A percentile compares a stretch with the other conserved stretches of the same genome.
These are phyloP conservation scores for Echinochloa phyllopogon DNA, from an alignment of 176 grass and related monocot species.

Conservation along the genomic window DNA sequence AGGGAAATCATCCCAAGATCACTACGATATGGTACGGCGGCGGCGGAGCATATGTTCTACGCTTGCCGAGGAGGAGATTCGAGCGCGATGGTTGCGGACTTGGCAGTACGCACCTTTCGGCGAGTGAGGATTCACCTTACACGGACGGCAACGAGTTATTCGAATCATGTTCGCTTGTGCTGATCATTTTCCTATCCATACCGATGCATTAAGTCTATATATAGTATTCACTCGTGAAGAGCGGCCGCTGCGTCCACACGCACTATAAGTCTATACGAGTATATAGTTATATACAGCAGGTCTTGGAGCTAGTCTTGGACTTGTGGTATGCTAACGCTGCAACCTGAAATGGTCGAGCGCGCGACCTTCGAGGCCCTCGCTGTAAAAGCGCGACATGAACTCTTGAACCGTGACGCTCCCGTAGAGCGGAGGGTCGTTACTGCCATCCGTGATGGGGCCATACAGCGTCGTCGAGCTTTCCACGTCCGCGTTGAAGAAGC, in stretches of 20 bases:
- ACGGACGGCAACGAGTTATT: background rate
- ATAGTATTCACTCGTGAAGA: too few species aligned
- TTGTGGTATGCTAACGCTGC: background rate
- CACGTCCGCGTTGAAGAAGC: constrained; percentile 8
- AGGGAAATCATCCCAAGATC: too few species aligned
- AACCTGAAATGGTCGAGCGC: background rate
- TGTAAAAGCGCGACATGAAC: background rate
- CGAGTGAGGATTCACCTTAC: background rate
- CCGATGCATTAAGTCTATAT: too few species aligned
- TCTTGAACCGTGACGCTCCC: background rate
- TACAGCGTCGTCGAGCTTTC: background rate
- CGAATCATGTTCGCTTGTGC: background rate
- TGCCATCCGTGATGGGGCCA: background rate
- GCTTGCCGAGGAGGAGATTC: constrained; percentile 27
- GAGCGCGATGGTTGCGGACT: background rate
- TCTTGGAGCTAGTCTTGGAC: background rate
- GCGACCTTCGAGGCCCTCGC: background rate
- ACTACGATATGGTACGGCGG: too few species aligned
- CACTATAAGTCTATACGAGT: background rate
- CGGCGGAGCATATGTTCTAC: too few species aligned
- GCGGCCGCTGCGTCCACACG: background rate
- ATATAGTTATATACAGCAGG: background rate
- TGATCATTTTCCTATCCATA: background rate
- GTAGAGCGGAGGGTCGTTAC: background rate
- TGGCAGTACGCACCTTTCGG: constrained; percentile 15